These are phyloP conservation scores for Zoysia pacifica DNA, from an alignment of 176 grass and related monocot species.

Conservation along the genomic window DNA sequence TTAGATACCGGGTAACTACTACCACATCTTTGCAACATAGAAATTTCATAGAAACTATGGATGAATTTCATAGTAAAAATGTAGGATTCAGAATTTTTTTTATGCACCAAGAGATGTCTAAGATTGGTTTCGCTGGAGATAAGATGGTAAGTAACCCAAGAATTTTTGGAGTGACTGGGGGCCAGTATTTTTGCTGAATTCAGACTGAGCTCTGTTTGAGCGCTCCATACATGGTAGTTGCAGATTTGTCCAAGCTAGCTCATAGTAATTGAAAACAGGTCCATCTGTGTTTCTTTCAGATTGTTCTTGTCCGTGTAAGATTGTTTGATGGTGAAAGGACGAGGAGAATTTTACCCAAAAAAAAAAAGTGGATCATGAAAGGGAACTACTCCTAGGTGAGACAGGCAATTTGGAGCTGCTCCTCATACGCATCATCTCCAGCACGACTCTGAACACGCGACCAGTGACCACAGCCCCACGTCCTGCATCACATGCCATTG, in stretches of 20 bases:
- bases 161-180: too few species aligned
- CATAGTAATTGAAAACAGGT: not conserved
- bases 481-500: conserved; percentile 28
- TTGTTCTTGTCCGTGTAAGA: not conserved
- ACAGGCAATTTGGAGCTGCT: conserved; percentile 36
- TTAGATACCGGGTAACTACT: not conserved
- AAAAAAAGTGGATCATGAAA: not conserved
- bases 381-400: not conserved
- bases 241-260: conserved; percentile 11
- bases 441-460: not conserved
- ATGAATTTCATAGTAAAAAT: too few species aligned
- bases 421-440: conserved; percentile 41
- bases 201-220: not conserved
- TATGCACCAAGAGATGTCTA: too few species aligned
- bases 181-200: not conserved
- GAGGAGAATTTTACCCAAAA: not conserved
- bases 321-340: not conserved
- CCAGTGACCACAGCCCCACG: not conserved
- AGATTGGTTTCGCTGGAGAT: not conserved
- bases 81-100: too few species aligned
- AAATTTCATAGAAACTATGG: too few species aligned
- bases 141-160: too few species aligned
- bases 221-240: not conserved
- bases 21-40: not conserved
- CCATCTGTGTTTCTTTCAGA: not conserved